phyloP scores from a whole-genome alignment of 495 filamentous ascomycete genomes.

The Sordaria brevicollis region DNA sequence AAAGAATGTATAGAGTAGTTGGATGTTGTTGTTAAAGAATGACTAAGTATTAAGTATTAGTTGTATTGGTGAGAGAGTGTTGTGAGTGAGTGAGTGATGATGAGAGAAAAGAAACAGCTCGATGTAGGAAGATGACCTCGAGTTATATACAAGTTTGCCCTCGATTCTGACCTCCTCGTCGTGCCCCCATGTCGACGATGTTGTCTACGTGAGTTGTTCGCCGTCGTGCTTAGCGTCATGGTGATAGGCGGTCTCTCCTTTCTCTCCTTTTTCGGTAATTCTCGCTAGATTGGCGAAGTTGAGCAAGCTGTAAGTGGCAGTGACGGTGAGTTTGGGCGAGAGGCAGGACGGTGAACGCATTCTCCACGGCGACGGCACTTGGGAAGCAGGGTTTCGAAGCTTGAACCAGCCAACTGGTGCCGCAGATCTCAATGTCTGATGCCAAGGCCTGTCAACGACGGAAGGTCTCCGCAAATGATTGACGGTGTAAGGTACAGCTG shows the following conservation, averaged over 20 bases:
- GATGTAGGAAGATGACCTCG: neutral
- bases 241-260: neutral
- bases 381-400: neutral
- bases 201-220: neutral
- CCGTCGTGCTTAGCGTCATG: neutral
- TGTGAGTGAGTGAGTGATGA: neutral
- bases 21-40: neutral
- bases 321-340: neutral
- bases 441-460: neutral
- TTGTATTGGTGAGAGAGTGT: neutral
- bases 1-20: neutral
- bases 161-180: neutral
- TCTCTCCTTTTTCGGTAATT: neutral
- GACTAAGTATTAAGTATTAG: neutral
- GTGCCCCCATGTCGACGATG: neutral
- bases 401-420: neutral
- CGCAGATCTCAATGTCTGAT: neutral
- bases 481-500: neutral
- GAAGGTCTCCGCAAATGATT: neutral
- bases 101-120: neutral
- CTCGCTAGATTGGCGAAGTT: neutral
- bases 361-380: neutral
- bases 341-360: neutral
- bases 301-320: neutral
- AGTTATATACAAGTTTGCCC: neutral